Evolutionary conservation across 202 grass and related monocot species (phyloP).

Genomic region (Carex arenaria): DNA sequence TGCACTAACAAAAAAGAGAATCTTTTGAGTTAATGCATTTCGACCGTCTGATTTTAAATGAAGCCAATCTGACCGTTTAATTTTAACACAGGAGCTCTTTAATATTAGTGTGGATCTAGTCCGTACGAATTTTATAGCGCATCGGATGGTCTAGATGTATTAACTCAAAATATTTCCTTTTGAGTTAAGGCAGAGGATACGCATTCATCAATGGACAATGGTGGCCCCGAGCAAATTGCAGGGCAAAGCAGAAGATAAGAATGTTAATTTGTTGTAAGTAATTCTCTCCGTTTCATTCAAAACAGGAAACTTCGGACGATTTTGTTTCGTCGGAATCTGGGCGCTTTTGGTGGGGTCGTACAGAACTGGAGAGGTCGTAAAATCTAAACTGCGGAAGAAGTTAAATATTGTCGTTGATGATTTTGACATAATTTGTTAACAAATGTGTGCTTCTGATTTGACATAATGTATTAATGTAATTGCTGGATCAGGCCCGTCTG

Average conservation of each 20-base stretch:
- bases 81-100: too few relatives aligned
- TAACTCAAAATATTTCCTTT: too few relatives aligned
- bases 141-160: too few relatives aligned
- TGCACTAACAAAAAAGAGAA: too few relatives aligned
- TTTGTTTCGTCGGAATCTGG: neutral
- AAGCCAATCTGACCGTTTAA: too few relatives aligned
- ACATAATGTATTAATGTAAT: neutral
- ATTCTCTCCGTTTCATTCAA: neutral
- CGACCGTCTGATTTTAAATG: too few relatives aligned
- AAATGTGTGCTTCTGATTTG: too few relatives aligned
- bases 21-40: too few relatives aligned
- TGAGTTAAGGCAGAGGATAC: too few relatives aligned
- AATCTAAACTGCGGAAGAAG: neutral
- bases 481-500: neutral
- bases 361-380: neutral
- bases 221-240: neutral
- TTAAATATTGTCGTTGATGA: neutral
- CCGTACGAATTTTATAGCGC: too few relatives aligned
- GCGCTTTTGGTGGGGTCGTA: neutral
- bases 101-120: too few relatives aligned
- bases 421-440: neutral
- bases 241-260: neutral
- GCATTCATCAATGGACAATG: too few relatives aligned
- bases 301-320: neutral
- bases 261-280: neutral